Base-by-base conservation (phyloP, 2,329 filamentous ascomycete genomes). In the Aschersonia sp. region DNA sequence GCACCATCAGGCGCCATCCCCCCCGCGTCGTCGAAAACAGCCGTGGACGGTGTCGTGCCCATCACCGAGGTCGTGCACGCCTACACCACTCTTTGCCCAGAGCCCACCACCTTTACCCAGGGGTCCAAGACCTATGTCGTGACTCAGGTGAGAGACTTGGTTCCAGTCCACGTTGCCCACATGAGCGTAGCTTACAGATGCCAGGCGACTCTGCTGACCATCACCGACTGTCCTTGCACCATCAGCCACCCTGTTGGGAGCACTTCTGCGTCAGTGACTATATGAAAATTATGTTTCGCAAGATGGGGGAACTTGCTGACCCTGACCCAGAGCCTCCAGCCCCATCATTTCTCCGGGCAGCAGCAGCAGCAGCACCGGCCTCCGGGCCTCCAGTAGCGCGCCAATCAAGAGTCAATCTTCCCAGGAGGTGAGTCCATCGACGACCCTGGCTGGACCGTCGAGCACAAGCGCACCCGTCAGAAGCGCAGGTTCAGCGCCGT, bases 221-320 rank as follows among this genome's bases (percentile, higher is more conserved):
- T 45, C 31, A 45, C 43, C 10, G 31, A 40, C 32, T 43, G 46
- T 37, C 46, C 41, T 30, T 43, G 40, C 41, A 47, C 48, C 35
- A 39, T 9, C 35, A 12, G 8, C 9, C 35, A 39, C 12, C 9
- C 35, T 12, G n/a, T n/a, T n/a, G 12, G 8, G 9, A 8, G 2
- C 12, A 9, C 12, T 8, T 39, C 35, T 39, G 35, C 35, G 35
- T 39, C 8, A 12, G 35, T 39, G 35, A 4, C 35, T 2, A 9
- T 2, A 9, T 8, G 35, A 12, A 39, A 12, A 39, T 39, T 39
- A 39, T 12, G 14, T 14, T 14, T 9, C 9, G 35, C 35, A 39
- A 12, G 35, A 39, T 8, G 12, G 35, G 12, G 35, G 2, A 39
- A 39, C 9, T 12, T 39, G 12, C 8, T 12, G 35, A 39, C 35